Evolutionary conservation across 441 rosid genomes (phyloP), one percentile per base, ranked within the genome.

Genomic region (Populus hybrid): DNA sequence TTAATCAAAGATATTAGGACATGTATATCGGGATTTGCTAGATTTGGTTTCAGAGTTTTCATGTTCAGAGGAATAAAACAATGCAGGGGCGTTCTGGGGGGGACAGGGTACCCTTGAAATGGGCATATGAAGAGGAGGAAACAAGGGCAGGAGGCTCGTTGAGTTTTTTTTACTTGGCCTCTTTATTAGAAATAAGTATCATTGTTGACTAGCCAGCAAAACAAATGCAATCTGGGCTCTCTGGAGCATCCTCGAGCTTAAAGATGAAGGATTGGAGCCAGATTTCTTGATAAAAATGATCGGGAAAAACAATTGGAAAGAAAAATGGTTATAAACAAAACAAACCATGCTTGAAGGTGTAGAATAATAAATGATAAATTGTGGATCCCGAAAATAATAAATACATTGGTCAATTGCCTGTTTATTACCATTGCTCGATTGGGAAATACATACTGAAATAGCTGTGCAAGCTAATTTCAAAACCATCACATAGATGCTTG

Each of bases 1-100:
- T 14, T 53, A 10, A 59, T 23, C 24, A 67, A 46, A 67, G 6
- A 46, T 65, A 66, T 71, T 69, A 80, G 80, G 81, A 84, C 92
- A 86, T 73, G 42, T 21, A 79, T 82, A 83, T 85, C 84, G 90
- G 96, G 94, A 90, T 91, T 85, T 91, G 97, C 91, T 82, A 85
- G 94, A 89, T 89, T 81, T 90, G 85, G 88, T 88, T 81, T 83
- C 79, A 73, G 72, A 81, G 76, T 75, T 80, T 74, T 82, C 84
- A 75, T 79, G 80, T 87, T 84, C 73, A 81, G 74, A 70, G 61
- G 76, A 72, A 80, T 79, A 79, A 75, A 75, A 73, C 81, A 84
- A 85, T 75, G 78, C 65, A 73, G 73, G 84, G 73, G 80, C 71
- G 72, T 76, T 78, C 10, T 18, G 19, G 82, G 81, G 87, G 91